Base-by-base conservation (phyloP, 2,329 filamentous ascomycete species). In the Apiospora rasikravindrae region DNA sequence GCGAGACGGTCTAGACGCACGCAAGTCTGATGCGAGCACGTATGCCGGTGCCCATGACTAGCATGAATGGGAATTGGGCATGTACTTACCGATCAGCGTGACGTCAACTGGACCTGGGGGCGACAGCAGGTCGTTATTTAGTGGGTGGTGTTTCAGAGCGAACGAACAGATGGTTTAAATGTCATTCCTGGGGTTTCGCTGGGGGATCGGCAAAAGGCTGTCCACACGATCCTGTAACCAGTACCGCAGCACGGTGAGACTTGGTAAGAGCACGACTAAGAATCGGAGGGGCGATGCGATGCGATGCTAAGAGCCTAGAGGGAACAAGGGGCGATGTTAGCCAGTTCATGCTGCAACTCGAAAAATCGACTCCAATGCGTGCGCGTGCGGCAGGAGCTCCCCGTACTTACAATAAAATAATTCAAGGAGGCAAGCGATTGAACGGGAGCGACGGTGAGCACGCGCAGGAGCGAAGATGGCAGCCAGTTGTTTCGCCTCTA, bases 141-240 rank as follows among this genome's bases (percentile, higher is more conserved):
- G 57, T 64, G 57, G 57, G 11, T 64, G 57, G n/a, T 64, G 57
- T 64, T 64, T 64, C 57, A 64, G 33, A 64, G 33, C 33, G 29
- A 64, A 40, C 57, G 29, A 40, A 22, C 33, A 40, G 33, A 64
- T 19, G 57, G 57, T 64, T 64, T n/a, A n/a, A n/a, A 40, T 64
- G 57, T 14, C 57, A 37, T 64, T 64, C 57, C 57, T 40, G 57
- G 57, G 57, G 57, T 64, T 64, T 64, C 33, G 57, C 57, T 64
- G 57, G 57, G 57, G 57, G 57, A 64, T 64, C 57, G 57, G 57
- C 57, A 40, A n/a, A n/a, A 64, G 22, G 33, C 57, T 40, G 57
- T 24, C 33, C 57, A n/a, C 57, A 40, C 57, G 37, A 40, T 40
- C n/a, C 57, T 64, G 33, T 37, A 64, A 64, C 57, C 33, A 40